Conservation (phyloP, 2,329 filamentous ascomycete genomes). For the Penicillium olsonii region DNA sequence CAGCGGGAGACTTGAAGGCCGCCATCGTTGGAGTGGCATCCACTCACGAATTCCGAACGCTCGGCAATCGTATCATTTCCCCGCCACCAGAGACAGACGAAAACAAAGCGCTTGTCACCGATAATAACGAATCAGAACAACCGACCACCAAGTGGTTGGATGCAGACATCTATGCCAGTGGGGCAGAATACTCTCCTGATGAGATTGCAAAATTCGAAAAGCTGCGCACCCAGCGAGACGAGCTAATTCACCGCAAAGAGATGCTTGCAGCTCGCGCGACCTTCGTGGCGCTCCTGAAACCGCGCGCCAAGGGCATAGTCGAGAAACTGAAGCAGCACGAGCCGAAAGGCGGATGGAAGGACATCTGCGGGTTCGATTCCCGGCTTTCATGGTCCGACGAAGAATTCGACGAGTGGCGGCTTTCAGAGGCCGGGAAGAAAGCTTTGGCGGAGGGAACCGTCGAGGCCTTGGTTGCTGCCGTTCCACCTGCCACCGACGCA, state of each 20-base stretch:
- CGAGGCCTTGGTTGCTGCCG: slow-evolving; percentile 32
- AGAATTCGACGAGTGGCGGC: slow-evolving; percentile 51
- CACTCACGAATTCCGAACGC: slow-evolving; percentile 42
- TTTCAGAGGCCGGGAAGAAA: slow-evolving; percentile 39
- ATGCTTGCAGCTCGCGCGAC: slow-evolving; percentile 45
- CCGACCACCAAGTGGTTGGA: slow-evolving; percentile 29
- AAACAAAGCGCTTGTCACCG: slow-evolving; percentile 13
- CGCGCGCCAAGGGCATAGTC: slow-evolving; percentile 43
- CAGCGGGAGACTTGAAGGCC: slow-evolving; percentile 44
- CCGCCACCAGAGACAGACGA: slow-evolving; percentile 29
- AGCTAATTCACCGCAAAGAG: slow-evolving; percentile 38
- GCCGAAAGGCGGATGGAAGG: slow-evolving; percentile 49
- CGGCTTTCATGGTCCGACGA: slow-evolving; percentile 51
- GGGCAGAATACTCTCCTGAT: slow-evolving; percentile 37
- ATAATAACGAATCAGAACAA: slow-evolving; percentile 15
- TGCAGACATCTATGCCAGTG: slow-evolving; percentile 31
- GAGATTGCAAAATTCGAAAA: slow-evolving; percentile 43
- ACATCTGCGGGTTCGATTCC: slow-evolving; percentile 51
- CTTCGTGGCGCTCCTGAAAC: slow-evolving; percentile 46
- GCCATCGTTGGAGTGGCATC: slow-evolving; percentile 40
- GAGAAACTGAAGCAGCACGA: slow-evolving; percentile 48
- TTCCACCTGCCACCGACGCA: slow-evolving; percentile 26
- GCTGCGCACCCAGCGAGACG: slow-evolving; percentile 35
- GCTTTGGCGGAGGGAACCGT: slow-evolving; percentile 42
- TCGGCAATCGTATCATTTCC: slow-evolving; percentile 42